Evolutionary conservation across 805 yeast species (phyloP).

Genomic region (Saccharomycopsis microspora): DNA sequence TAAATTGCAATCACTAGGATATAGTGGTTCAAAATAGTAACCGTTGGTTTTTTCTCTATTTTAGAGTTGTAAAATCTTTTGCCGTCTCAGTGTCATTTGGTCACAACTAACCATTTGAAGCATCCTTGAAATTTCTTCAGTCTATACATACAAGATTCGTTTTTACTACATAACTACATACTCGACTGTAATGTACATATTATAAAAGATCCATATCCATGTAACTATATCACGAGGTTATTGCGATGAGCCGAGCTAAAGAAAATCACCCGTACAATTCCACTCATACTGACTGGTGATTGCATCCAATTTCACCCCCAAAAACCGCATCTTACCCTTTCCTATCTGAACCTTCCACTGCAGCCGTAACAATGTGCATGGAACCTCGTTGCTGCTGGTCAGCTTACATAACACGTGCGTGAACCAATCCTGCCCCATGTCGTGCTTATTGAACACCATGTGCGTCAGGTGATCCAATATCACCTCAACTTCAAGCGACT

Average conservation of each 20-base stretch:
- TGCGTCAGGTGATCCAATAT: not conserved
- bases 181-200: not conserved
- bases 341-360: slow-evolving; percentile 8
- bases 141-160: not conserved
- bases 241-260: not conserved
- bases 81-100: not conserved
- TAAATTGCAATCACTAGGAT: too few species aligned
- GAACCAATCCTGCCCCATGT: slow-evolving; percentile 1
- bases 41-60: too few species aligned
- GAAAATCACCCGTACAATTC: slow-evolving; percentile 1
- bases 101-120: not conserved
- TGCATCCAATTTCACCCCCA: slow-evolving; percentile 5
- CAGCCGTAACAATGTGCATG: not conserved
- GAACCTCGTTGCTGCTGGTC: not conserved
- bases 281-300: slow-evolving; percentile 1
- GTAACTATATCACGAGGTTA: not conserved
- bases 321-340: not conserved
- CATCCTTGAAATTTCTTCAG: not conserved
- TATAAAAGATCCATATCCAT: not conserved
- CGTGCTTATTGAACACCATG: not conserved
- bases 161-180: not conserved
- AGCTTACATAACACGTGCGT: not conserved
- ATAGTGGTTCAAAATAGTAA: too few species aligned
- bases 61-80: not conserved
- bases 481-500: not conserved